Conservation (phyloP, 176 grass and related monocot genomes). For the Aegilops longissima region DNA sequence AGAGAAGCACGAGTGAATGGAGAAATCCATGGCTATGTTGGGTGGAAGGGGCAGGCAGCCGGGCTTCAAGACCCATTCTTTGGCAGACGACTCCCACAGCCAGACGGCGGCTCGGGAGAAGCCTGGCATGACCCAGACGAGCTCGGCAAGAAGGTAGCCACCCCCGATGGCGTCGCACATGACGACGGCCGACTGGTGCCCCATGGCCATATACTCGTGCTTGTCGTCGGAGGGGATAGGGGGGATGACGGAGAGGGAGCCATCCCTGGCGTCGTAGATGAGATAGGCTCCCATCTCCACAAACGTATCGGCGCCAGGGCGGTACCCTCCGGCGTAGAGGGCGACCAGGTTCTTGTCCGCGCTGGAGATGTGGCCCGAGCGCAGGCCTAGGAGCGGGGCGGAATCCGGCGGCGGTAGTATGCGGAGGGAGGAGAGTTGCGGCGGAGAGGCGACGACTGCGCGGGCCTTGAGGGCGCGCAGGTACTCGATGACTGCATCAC, state of each 20-base stretch:
- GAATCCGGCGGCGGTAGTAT: not conserved
- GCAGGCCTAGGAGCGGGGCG: not conserved
- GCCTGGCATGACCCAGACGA: not conserved
- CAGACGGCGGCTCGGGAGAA: not conserved
- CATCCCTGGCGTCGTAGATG: not conserved
- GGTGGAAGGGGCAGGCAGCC: not conserved
- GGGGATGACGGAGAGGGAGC: not conserved
- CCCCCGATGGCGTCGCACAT: not conserved
- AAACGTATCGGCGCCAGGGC: not conserved
- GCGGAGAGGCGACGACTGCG: not conserved
- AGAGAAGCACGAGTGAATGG: not conserved
- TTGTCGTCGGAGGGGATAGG: not conserved
- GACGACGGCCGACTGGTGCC: not conserved
- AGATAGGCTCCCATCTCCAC: not conserved
- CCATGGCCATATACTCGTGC: not conserved
- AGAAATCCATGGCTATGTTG: not conserved
- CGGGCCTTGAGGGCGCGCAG: not conserved
- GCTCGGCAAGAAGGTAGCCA: conserved; percentile 6
- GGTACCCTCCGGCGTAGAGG: not conserved
- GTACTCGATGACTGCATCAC: not conserved
- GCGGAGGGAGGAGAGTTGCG: not conserved
- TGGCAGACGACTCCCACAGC: not conserved
- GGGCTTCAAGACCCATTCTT: not conserved
- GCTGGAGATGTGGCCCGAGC: not conserved
- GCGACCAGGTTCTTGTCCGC: not conserved